These are phyloP conservation scores for Potentilla sterilis DNA, from an alignment of 306 rosid genomes.

Conservation along the genomic window DNA sequence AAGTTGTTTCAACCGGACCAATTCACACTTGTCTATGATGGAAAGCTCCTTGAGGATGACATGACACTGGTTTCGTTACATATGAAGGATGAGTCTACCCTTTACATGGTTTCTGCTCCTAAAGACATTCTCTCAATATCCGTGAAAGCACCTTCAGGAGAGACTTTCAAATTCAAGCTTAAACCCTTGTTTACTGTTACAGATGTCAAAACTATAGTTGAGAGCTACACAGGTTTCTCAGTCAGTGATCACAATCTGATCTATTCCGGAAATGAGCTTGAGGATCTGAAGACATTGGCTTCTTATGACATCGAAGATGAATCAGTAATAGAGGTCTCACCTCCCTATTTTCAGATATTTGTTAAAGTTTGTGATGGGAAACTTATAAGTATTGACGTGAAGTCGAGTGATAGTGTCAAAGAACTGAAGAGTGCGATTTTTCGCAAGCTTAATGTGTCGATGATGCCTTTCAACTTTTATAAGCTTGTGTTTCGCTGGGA, in stretches of 20 bases:
- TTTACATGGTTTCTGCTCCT: conserved; percentile 23
- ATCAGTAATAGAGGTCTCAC: conserved; percentile 9
- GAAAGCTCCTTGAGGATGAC: conserved; percentile 28
- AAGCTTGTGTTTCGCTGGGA: conserved; percentile 14
- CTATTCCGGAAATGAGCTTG: conserved; percentile 17
- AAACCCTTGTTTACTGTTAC: conserved; percentile 16
- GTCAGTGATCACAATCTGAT: conserved; percentile 6
- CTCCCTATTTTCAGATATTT: conserved; percentile 21
- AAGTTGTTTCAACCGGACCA: conserved; percentile 1
- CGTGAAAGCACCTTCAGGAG: conserved; percentile 15
- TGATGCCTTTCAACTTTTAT: not conserved
- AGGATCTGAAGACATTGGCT: conserved; percentile 28
- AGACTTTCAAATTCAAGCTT: conserved; percentile 2
- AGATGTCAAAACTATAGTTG: conserved; percentile 24
- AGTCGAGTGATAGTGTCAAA: not conserved
- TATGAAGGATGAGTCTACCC: conserved; percentile 12
- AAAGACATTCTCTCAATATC: conserved; percentile 2
- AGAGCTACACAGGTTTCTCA: conserved; percentile 15
- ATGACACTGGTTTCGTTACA: conserved; percentile 16
- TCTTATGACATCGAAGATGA: conserved; percentile 26
- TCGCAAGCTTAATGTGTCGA: not conserved
- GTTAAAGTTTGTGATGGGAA: conserved; percentile 24
- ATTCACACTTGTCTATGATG: conserved; percentile 20
- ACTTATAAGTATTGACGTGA: conserved; percentile 12
- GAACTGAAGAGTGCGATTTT: conserved; percentile 21